Evolutionary conservation across 345 rosid species (phyloP), one percentile per base, ranked within the genome.

Genomic region (Bretschneidera sinensis): DNA sequence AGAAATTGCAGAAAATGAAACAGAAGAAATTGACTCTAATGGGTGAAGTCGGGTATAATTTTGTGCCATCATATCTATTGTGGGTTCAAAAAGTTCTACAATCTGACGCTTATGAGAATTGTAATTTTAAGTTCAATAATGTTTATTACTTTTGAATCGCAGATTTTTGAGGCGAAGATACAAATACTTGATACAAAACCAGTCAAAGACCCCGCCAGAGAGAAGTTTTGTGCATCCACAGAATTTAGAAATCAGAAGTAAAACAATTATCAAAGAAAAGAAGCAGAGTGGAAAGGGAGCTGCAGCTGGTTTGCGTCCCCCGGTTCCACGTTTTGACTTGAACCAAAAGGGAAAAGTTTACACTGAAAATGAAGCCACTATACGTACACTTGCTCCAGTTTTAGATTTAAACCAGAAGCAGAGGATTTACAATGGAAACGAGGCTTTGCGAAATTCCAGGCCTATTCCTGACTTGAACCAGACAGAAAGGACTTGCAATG

Each of bases 21-120:
- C 81, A 79, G 63, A 80, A 64, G 43, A 75, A 71, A 68, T 23
- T 61, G 74, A 75, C 58, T 21, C 79, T 90, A 13, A 19, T 58
- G 34, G 87, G 83, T 51, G 96, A 94, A 90, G 91, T 94, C 59
- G 68, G 83, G 99, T 92, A 86, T 70, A 35, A 25, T 51, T 48
- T 69, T 55, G 7, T 10, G 35, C 51, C 59, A 48, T 65, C 43
- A 5, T 33, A 11, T 58, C 45, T 7, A 39, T 39, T 1, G 15
- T 11, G 11, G 45, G 45, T 39, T 39, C 45, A 39, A 1, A 39
- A 39, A 39, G 45, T 39, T 39, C 45, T 13, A 39, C 15, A 11
- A 11, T 11, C 45, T 39, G 16, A 39, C 10, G 45, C 10, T 7
- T 39, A 5, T 1, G 1, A 11, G 45, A 39, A 39, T 11, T 28